Evolutionary conservation across 768 basidiomycete species (phyloP).

Genomic region (Leccinellum luteum): DNA sequence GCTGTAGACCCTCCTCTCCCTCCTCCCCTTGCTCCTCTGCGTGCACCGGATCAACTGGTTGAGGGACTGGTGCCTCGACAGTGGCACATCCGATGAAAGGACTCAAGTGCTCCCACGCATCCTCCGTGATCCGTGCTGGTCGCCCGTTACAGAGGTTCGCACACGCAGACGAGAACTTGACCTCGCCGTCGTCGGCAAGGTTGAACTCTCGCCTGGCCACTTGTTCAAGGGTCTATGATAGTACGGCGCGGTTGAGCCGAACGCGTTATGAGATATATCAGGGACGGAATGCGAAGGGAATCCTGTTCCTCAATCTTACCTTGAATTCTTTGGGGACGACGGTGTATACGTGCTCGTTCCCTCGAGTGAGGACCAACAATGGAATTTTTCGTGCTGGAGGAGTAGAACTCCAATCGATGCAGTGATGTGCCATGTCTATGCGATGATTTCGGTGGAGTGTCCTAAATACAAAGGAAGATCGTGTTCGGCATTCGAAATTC

Average conservation of each 20-base stretch:
- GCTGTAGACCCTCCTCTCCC: background rate
- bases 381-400: conserved; percentile 22
- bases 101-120: conserved; percentile 17
- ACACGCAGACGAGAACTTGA: conserved; percentile 19
- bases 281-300: background rate
- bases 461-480: background rate
- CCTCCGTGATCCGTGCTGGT: conserved; percentile 23
- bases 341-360: conserved; percentile 18
- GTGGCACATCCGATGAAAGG: conserved; percentile 25
- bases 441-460: background rate
- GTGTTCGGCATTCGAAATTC: background rate
- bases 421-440: conserved; percentile 23
- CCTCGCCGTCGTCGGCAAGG: conserved; percentile 13
- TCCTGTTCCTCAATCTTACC: conserved; percentile 2
- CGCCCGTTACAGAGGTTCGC: conserved; percentile 17
- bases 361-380: conserved; percentile 17
- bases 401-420: conserved; percentile 22
- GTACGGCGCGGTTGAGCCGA: background rate
- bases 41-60: background rate
- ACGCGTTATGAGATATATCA: background rate
- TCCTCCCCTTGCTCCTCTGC: background rate
- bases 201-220: conserved; percentile 19
- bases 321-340: conserved; percentile 15
- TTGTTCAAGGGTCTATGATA: conserved; percentile 17
- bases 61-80: conserved; percentile 3